phyloP scores from a whole-genome alignment of 805 yeast genomes.

The Metschnikowia hibisci region DNA sequence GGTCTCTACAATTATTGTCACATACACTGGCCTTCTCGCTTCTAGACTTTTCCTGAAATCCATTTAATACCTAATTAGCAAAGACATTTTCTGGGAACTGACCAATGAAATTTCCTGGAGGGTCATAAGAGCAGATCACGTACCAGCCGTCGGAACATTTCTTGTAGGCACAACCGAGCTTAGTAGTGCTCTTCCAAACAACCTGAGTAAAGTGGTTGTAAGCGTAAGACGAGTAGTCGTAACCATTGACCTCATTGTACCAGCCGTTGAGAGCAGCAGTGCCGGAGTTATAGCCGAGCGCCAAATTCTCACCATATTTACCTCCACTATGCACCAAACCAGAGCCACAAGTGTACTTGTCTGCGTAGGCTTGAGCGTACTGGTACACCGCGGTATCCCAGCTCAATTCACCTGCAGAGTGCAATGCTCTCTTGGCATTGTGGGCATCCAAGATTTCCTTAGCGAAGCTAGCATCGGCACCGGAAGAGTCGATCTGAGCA shows the following conservation, averaged over 20 bases:
- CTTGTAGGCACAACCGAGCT: conserved; percentile 70
- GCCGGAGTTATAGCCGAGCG: conserved; percentile 34
- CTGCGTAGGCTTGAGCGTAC: conserved; percentile 49
- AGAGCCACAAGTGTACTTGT: conserved; percentile 44
- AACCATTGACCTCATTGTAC: conserved; percentile 17
- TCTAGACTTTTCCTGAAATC: not conserved
- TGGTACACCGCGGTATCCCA: conserved; percentile 55
- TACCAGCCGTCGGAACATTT: conserved; percentile 55
- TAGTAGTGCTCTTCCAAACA: conserved; percentile 62
- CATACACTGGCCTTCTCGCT: not conserved
- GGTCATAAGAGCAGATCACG: conserved; percentile 69
- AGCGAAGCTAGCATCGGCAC: conserved; percentile 33
- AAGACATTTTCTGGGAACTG: conserved; percentile 17
- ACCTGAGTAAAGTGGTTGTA: conserved; percentile 72
- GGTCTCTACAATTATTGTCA: no score
- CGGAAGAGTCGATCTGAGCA: conserved; percentile 17
- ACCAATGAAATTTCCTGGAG: conserved; percentile 68
- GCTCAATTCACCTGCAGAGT: conserved; percentile 28
- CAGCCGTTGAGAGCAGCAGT: conserved; percentile 18
- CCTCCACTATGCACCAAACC: conserved; percentile 16
- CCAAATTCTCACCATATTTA: conserved; percentile 26
- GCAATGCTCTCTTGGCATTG: conserved; percentile 33
- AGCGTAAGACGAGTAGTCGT: conserved; percentile 12
- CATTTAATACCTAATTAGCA: conserved; percentile 1
- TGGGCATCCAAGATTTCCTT: conserved; percentile 53